These are phyloP conservation scores for Nemania sp. DNA, from an alignment of 2,329 filamentous ascomycete genomes.

Conservation along the genomic window DNA sequence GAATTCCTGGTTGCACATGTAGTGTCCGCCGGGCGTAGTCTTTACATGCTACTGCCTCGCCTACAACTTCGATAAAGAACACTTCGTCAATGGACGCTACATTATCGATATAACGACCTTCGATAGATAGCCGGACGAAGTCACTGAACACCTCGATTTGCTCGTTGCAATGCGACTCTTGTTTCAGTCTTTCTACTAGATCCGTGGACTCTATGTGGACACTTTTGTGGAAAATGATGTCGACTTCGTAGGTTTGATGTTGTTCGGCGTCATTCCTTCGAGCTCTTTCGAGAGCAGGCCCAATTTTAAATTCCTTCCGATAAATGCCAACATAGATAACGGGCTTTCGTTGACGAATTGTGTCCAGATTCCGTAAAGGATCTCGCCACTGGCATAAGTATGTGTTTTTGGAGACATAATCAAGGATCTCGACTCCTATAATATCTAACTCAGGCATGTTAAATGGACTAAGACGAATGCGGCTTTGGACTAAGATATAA, in stretches of 20 bases:
- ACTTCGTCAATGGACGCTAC: not conserved
- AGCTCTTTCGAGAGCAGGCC: not conserved
- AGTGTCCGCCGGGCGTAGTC: not conserved
- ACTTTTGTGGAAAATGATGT: not conserved
- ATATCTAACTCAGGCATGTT: not conserved
- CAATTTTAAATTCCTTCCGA: not conserved
- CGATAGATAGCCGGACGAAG: not conserved
- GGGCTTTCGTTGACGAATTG: not conserved
- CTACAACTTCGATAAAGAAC: not conserved
- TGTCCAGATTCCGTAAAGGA: not conserved
- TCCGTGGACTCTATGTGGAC: not conserved
- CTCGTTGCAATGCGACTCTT: not conserved
- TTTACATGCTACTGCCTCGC: not conserved
- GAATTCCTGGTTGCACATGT: not conserved
- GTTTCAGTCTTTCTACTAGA: not conserved
- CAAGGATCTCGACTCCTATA: not conserved
- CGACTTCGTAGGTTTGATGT: not conserved
- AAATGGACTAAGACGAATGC: not conserved
- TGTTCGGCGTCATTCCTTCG: too few relatives aligned
- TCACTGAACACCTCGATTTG: not conserved
- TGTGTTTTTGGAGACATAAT: too few relatives aligned
- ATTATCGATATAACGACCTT: not conserved
- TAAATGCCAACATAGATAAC: not conserved
- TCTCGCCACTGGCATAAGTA: too few relatives aligned
- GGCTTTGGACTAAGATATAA: not conserved